phyloP scores from a whole-genome alignment of 352 stramenopile species.

The Blastocystis sp. region DNA sequence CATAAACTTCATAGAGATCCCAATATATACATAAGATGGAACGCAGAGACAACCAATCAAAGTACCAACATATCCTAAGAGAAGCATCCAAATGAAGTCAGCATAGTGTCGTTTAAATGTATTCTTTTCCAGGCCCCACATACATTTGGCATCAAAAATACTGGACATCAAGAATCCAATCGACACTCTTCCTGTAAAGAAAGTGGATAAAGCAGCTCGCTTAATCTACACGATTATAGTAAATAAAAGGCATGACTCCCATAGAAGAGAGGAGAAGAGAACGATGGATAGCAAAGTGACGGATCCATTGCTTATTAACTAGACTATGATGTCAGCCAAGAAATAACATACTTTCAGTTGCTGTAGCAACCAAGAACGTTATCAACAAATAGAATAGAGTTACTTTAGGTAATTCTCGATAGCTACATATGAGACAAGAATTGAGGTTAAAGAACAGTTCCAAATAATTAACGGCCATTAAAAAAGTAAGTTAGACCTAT shows the following conservation, averaged over 20 bases:
- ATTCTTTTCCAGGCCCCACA: slow-evolving; percentile 50
- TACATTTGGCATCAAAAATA: slow-evolving; percentile 54
- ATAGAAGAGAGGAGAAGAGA: neutral
- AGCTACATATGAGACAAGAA: neutral
- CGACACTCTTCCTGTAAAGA: slow-evolving; percentile 21
- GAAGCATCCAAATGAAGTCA: slow-evolving; percentile 45
- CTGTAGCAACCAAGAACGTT: neutral
- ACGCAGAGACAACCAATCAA: neutral
- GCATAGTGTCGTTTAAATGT: slow-evolving; percentile 30
- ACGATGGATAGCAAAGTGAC: slow-evolving; percentile 17
- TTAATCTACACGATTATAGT: neutral
- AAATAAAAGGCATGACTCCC: neutral
- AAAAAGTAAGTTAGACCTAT: neutral
- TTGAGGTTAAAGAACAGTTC: neutral
- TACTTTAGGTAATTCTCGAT: slow-evolving; percentile 19
- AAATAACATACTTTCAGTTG: neutral
- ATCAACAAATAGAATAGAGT: slow-evolving; percentile 17
- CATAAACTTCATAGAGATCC: slow-evolving; percentile 12
- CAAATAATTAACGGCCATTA: neutral
- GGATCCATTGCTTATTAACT: slow-evolving; percentile 39
- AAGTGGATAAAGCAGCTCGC: neutral
- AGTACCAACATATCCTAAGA: neutral
- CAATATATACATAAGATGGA: slow-evolving; percentile 10
- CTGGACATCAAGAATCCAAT: slow-evolving; percentile 35
- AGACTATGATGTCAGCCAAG: neutral